Conservation (phyloP, 169 alveolate species). For the Plasmodium reichenowi region DNA sequence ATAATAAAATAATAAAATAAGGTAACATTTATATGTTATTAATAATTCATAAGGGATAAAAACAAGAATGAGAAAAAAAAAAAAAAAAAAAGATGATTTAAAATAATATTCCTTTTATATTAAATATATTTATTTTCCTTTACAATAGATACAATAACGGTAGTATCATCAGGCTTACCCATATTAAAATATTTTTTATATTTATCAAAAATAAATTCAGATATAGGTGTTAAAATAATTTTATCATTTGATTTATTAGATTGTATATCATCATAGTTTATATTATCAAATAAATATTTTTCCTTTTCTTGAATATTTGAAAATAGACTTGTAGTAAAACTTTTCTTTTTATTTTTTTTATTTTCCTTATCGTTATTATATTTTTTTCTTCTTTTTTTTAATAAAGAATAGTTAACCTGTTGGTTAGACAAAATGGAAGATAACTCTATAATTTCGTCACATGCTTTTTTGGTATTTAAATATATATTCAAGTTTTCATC, state of each 20-base stretch:
- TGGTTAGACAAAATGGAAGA: conserved; percentile 66
- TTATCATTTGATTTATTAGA: conserved; percentile 57
- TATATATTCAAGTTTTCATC: conserved; percentile 40
- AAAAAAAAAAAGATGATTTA: not conserved
- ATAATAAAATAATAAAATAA: too few species aligned
- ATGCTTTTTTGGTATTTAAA: conserved; percentile 64
- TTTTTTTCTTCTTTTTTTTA: conserved; percentile 48
- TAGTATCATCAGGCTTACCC: conserved; percentile 77
- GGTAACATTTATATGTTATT: too few species aligned
- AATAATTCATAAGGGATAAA: too few species aligned
- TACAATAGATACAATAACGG: conserved; percentile 69
- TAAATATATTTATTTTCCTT: conserved; percentile 53
- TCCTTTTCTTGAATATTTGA: conserved; percentile 15
- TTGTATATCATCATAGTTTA: conserved; percentile 73
- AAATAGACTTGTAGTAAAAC: not conserved
- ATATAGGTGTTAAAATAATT: conserved; percentile 74
- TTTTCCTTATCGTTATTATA: conserved; percentile 11
- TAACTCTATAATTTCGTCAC: conserved; percentile 52
- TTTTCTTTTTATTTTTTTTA: not conserved
- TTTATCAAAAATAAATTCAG: conserved; percentile 71
- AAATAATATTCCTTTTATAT: conserved; percentile 1
- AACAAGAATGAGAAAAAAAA: not conserved
- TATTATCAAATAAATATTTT: conserved; percentile 49
- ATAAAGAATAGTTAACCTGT: conserved; percentile 19
- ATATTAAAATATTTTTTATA: conserved; percentile 61